A percentile compares a stretch with the other conserved stretches of the same genome.
phyloP scores from a whole-genome alignment of 441 rosid species.

The Flueggea neowawraea region DNA sequence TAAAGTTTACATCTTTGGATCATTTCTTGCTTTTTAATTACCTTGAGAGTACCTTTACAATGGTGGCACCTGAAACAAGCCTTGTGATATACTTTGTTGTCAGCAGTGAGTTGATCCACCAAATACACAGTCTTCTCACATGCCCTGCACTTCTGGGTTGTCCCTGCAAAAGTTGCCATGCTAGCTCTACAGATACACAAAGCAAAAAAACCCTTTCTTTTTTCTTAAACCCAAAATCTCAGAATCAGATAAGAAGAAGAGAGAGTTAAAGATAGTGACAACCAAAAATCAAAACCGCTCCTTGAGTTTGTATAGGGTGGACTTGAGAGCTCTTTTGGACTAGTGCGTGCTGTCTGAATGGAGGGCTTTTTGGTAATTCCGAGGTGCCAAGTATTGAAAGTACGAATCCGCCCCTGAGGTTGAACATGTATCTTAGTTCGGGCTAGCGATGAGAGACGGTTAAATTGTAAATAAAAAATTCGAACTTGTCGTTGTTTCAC shows the following conservation, averaged over 20 bases:
- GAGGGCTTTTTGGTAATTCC: slow-evolving; percentile 13
- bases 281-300: background rate
- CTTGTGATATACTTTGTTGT: slow-evolving; percentile 58
- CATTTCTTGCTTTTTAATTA: slow-evolving; percentile 2
- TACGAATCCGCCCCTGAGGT: background rate
- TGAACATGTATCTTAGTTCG: slow-evolving; percentile 5
- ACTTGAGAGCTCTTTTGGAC: background rate
- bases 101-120: slow-evolving; percentile 67
- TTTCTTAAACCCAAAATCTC: too few species aligned
- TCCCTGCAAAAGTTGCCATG: slow-evolving; percentile 70
- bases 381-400: background rate
- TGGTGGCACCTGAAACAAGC: slow-evolving; percentile 81
- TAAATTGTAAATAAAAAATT: background rate
- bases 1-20: background rate
- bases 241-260: too few species aligned
- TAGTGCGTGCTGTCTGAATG: slow-evolving; percentile 15
- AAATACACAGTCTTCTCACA: slow-evolving; percentile 78
- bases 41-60: slow-evolving; percentile 79
- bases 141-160: slow-evolving; percentile 72
- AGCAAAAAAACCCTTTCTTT: too few species aligned
- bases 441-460: background rate
- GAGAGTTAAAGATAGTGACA: background rate
- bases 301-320: background rate
- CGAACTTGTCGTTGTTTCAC: slow-evolving; percentile 5
- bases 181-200: background rate